A percentile compares a stretch with the other conserved stretches of the same genome.
phyloP scores from a whole-genome alignment of 1,284 basidiomycete species.

The Melampsora abietis-canadensis region DNA sequence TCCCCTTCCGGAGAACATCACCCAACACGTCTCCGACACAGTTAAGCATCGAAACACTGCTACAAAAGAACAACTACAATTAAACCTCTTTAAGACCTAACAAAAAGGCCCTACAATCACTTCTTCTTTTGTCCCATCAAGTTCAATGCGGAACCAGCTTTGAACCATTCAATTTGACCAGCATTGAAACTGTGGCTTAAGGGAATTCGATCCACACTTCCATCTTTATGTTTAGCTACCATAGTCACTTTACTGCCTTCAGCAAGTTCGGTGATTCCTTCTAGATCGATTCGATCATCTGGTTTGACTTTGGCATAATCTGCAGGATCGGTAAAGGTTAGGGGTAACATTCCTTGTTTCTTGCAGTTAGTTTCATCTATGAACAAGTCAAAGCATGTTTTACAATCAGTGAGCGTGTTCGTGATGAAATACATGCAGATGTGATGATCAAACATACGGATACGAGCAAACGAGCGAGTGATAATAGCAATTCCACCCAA shows the following conservation, averaged over 20 bases:
- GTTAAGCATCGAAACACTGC: too few species aligned
- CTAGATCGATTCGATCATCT: conserved; percentile 75
- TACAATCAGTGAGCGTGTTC: conserved; percentile 75
- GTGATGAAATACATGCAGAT: conserved; percentile 82
- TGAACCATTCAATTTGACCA: conserved; percentile 91
- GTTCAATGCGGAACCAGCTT: conserved; percentile 82
- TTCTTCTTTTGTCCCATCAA: conserved; percentile 52
- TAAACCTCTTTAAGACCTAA: too few species aligned
- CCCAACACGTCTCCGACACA: too few species aligned
- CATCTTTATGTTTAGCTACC: conserved; percentile 75
- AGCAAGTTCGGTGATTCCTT: conserved; percentile 75
- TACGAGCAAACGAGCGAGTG: conserved; percentile 34
- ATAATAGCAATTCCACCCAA: conserved; percentile 28
- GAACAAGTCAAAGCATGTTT: conserved; percentile 49
- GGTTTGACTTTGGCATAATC: conserved; percentile 88
- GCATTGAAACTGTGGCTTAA: conserved; percentile 60
- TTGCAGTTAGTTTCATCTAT: conserved; percentile 72
- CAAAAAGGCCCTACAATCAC: background rate
- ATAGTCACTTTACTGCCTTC: conserved; percentile 84
- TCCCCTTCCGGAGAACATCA: too few species aligned
- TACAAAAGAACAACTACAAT: too few species aligned
- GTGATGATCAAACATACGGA: conserved; percentile 47
- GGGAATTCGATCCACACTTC: conserved; percentile 64
- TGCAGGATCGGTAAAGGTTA: conserved; percentile 79
- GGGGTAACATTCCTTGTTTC: conserved; percentile 92